Base-by-base conservation (phyloP, 306 rosid species). In the Quercus robur region DNA sequence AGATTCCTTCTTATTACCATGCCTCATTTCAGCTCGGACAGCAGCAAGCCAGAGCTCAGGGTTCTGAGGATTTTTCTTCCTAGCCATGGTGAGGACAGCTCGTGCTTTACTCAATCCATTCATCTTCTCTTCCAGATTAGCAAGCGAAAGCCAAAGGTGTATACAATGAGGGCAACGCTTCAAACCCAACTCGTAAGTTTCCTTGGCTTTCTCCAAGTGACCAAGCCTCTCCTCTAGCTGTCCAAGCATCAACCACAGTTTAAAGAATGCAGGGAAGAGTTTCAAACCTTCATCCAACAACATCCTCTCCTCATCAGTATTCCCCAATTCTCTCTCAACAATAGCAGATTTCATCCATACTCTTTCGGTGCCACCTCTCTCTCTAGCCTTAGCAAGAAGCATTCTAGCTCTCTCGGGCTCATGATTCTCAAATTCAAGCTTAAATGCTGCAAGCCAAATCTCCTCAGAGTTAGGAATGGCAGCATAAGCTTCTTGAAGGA, bases 31-130 rank as follows among this genome's bases (percentile, higher is more conserved):
- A 20, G 93, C 90, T 84, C 96, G 89, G 77, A 92, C 89, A 31
- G 98, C 98, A 81, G 97, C 89, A n/a, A 94, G 88, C 98, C 98
- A 94, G 73, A 94, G 91, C 68, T 92, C 94, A 38, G 98, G 97
- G 82, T 88, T 90, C 74, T 94, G 96, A 77, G 94, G 90, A 88
- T 94, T 94, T 85, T 87, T 92, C 91, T 94, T 94, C 58, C 97
- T 83, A 23, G 94, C 91, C 97, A 90, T 90, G 44, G 95, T 89
- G 52, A 94, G 95, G 80, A 90, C 86, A 41, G 98, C 98, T n/a
- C 97, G 92, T 70, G 96, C 97, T 86, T 92, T 94, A 80, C 96
- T 89, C 84, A 94, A 74, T 51, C 96, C 97, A 81, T 81, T 88
- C 93, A 82, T 89, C 90, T 88, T 92, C 84, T 94, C 97, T 78